These are phyloP conservation scores for Diophrys sp. DNA, from an alignment of 73 alveolate species.

Conservation along the genomic window DNA sequence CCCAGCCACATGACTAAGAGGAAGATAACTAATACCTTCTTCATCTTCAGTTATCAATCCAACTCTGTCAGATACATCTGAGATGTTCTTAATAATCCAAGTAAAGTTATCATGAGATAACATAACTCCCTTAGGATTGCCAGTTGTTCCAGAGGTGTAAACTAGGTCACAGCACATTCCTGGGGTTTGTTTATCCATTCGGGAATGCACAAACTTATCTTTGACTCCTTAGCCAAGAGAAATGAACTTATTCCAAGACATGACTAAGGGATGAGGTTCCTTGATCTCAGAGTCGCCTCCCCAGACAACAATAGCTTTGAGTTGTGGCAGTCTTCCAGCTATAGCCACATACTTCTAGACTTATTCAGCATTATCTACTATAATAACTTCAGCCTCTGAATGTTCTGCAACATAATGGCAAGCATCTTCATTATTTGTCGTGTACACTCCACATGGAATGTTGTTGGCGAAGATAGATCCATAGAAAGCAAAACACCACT, in stretches of 20 bases:
- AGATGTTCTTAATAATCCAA: conserved; percentile 17
- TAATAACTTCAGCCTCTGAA: conserved; percentile 61
- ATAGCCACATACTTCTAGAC: conserved; percentile 55
- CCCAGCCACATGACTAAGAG: conserved; percentile 73
- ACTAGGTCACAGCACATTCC: conserved; percentile 78
- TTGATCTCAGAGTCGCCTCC: not conserved
- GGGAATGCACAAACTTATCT: not conserved
- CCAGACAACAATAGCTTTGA: conserved; percentile 45
- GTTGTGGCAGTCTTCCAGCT: conserved; percentile 33
- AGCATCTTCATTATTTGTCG: conserved; percentile 63
- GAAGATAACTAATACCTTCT: conserved; percentile 61
- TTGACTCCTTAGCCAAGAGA: conserved; percentile 17
- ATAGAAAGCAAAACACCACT: conserved; percentile 48
- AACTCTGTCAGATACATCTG: not conserved
- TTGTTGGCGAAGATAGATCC: conserved; percentile 33
- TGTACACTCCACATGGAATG: conserved; percentile 39
- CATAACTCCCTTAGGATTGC: conserved; percentile 83
- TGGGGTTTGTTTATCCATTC: conserved; percentile 33
- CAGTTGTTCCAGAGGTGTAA: conserved; percentile 92
- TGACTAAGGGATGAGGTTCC: conserved; percentile 5
- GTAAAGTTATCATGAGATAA: conserved; percentile 73
- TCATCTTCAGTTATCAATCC: conserved; percentile 6
- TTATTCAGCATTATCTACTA: conserved; percentile 55
- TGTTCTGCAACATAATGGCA: conserved; percentile 70
- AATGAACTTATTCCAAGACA: conserved; percentile 35